Evolutionary conservation across 371 early-diverging fungal species (phyloP).

Genomic region (Dichotomocladium elegans): DNA sequence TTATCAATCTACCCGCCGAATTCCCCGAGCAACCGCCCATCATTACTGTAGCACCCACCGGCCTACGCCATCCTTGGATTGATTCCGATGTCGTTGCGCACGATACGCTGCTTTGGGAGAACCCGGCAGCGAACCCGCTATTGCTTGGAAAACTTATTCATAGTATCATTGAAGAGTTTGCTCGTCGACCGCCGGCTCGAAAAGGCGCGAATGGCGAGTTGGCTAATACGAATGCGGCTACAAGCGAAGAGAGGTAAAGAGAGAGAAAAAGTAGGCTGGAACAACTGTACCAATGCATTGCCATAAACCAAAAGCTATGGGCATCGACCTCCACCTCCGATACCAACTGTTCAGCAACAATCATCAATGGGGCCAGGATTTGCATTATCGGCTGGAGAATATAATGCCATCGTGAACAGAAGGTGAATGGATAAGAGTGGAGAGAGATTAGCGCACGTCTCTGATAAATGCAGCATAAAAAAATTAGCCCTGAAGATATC

Average conservation of each 20-base stretch:
- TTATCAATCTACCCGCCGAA: conserved; percentile 41
- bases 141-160: conserved; percentile 50
- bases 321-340: conserved; percentile 41
- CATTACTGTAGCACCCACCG: conserved; percentile 54
- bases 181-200: conserved; percentile 33
- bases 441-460: not conserved
- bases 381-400: conserved; percentile 8
- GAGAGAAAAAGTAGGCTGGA: not conserved
- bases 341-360: conserved; percentile 19
- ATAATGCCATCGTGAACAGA: conserved; percentile 16
- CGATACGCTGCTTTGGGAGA: conserved; percentile 17
- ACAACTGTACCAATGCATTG: no score
- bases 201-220: conserved; percentile 8
- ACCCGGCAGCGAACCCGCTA: conserved; percentile 20
- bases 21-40: conserved; percentile 59
- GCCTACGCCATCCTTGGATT: conserved; percentile 54
- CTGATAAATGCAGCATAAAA: conserved; percentile 18
- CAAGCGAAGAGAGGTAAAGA: conserved; percentile 21
- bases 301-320: conserved; percentile 28
- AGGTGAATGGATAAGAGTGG: conserved; percentile 16
- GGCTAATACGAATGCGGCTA: conserved; percentile 11
- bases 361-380: not conserved
- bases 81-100: conserved; percentile 48
- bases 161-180: conserved; percentile 49
- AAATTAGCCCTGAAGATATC: conserved; percentile 37